Percentiles rank a stretch among this genome's conserved stretches.
Evolutionary conservation across 257 asterid genomes (phyloP).

Genomic region (Nicotiana tomentosiformis): DNA sequence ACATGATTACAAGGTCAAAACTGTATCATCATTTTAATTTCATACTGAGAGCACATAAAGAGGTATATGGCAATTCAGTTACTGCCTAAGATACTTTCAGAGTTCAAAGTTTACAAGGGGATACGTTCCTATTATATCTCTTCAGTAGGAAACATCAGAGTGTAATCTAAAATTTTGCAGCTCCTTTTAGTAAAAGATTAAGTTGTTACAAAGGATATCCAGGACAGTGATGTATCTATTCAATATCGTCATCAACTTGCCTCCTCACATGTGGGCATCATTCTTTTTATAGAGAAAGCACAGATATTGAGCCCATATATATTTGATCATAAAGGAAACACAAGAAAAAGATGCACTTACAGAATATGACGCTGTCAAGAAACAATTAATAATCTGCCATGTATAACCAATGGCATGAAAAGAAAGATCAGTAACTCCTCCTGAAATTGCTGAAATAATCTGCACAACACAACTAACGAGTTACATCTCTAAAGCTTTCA

Average conservation of each 20-base stretch:
- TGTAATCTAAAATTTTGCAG: not conserved
- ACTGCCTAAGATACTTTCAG: not conserved
- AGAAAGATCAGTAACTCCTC: constrained; percentile 90
- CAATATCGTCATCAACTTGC: not conserved
- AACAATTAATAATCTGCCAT: constrained; percentile 93
- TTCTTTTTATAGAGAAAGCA: not conserved
- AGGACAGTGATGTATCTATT: not conserved
- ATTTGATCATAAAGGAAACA: not conserved
- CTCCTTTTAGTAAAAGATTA: not conserved
- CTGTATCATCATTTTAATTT: not conserved
- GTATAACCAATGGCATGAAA: constrained; percentile 80
- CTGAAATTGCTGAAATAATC: constrained; percentile 94
- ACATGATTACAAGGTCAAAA: not conserved
- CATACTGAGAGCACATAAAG: not conserved
- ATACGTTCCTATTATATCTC: not conserved
- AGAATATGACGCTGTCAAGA: constrained; percentile 93
- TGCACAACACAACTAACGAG: constrained; percentile 30
- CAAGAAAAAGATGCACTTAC: constrained; percentile 37
- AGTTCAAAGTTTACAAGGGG: not conserved
- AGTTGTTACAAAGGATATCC: not conserved
- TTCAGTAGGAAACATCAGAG: not conserved
- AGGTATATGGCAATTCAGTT: not conserved
- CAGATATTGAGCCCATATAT: too few species aligned
- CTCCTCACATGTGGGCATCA: not conserved
- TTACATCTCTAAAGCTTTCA: not conserved